Percentiles rank a stretch among this genome's conserved stretches.
Evolutionary conservation across 1,284 basidiomycete genomes (phyloP).

Genomic region (Moesziomyces parantarcticus): DNA sequence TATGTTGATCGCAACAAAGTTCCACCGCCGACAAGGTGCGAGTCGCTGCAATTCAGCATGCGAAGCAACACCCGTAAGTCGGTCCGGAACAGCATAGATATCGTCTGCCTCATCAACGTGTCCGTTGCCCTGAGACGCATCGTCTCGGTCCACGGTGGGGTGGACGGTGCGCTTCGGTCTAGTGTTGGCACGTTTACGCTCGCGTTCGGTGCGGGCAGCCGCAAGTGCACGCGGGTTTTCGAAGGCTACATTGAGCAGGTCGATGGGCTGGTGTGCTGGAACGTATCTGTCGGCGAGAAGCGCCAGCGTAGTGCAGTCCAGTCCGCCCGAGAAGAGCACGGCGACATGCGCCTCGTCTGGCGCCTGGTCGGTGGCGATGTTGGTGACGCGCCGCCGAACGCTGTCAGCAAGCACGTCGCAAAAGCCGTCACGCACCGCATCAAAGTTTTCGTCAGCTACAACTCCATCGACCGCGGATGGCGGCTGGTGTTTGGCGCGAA

Average conservation of each 20-base stretch:
- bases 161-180: neutral
- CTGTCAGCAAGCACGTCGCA: conserved; percentile 67
- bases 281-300: conserved; percentile 75
- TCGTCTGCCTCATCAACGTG: conserved; percentile 19
- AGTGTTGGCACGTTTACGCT: conserved; percentile 30
- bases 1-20: conserved; percentile 90
- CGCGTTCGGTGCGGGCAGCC: conserved; percentile 54
- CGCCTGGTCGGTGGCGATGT: conserved; percentile 63
- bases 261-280: conserved; percentile 78
- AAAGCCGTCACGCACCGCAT: conserved; percentile 56
- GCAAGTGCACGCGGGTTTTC: conserved; percentile 82
- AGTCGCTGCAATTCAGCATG: conserved; percentile 78
- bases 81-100: conserved; percentile 80
- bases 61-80: conserved; percentile 81
- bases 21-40: conserved; percentile 83
- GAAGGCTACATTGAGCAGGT: conserved; percentile 94
- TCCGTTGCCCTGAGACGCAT: conserved; percentile 13
- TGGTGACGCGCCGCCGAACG: conserved; percentile 69
- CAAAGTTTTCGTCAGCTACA: too few relatives aligned
- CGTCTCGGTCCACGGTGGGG: conserved; percentile 17
- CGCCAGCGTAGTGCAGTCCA: conserved; percentile 88
- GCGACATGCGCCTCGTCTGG: conserved; percentile 73
- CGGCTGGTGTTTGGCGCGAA: conserved; percentile 3
- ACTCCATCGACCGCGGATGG: too few relatives aligned
- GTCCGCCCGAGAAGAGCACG: conserved; percentile 93